Evolutionary conservation across 2,329 filamentous ascomycete genomes (phyloP), one percentile per base, ranked within the genome.

Genomic region (Cladosporium sp.): DNA sequence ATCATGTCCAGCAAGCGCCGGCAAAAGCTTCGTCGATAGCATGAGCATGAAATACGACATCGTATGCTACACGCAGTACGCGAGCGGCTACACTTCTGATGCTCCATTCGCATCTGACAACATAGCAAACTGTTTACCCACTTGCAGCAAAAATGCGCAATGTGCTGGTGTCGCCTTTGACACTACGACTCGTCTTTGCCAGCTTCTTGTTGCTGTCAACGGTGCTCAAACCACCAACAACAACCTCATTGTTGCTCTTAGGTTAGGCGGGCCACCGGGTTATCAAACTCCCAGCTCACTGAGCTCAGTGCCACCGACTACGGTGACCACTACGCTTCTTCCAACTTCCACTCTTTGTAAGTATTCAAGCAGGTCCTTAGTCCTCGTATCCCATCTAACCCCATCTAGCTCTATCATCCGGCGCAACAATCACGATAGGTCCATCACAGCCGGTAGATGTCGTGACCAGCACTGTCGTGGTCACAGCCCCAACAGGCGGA

Each of bases 141-240:
- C 48, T 54, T 73, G 70, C 43, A 69, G 70, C 36, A 36, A 53
- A 2, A 67, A 68, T 11, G 60, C 64, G 13, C 66, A 65, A 13
- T 74, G 71, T 62, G 63, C 65, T 51, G 72, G 68, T 51, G 67
- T 70, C 5, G 51, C 67, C 10, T 73, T 65, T 54, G 64, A 70
- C 36, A 64, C 63, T 2, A 21, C 13, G 3, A 28, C 61, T 7
- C 57, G 63, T 7, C n/a, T 65, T 11, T 74, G 71, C 54, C 66
- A 68, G 32, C 54, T 73, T 51, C 71, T 73, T 54, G 68, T 67
- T 28, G 67, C 70, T 43, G 66, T 70, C 34, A 57, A 60, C 8
- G 66, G 69, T 13, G 46, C 56, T 32, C 69, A 68, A 34, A 65
- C 58, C 8, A 34, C 46, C 1, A 68, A 68, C 61, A 63, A 65